Conservation (phyloP, 192 early-diverging fungal genomes). For the Allomyces javanicus region DNA sequence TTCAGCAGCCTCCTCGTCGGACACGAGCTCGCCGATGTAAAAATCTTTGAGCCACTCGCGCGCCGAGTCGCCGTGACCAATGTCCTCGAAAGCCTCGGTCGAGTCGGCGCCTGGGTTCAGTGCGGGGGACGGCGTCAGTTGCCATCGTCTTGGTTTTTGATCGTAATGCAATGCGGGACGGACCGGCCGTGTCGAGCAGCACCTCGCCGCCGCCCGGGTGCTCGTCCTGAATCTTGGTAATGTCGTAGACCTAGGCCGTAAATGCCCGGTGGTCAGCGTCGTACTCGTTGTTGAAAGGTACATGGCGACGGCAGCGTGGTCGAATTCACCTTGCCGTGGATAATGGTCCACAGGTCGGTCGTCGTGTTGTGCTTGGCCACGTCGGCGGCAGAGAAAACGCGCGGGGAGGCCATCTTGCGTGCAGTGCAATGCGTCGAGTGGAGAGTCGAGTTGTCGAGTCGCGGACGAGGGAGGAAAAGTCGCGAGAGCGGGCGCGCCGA, state of each 20-base stretch:
- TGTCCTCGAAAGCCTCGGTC: slow-evolving; percentile 89
- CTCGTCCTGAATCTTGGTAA: slow-evolving; percentile 65
- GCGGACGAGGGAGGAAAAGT: too few relatives aligned
- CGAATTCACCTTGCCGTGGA: slow-evolving; percentile 32
- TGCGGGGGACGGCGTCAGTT: too few relatives aligned
- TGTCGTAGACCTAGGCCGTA: slow-evolving; percentile 37
- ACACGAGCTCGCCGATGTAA: slow-evolving; percentile 45
- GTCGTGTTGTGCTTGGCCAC: slow-evolving; percentile 51
- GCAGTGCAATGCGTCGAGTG: neutral
- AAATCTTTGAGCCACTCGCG: slow-evolving; percentile 58
- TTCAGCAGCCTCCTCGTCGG: too few relatives aligned
- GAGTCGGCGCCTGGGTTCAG: slow-evolving; percentile 40
- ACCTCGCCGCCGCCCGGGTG: slow-evolving; percentile 98
- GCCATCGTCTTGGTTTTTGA: too few relatives aligned
- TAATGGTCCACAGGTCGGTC: slow-evolving; percentile 59
- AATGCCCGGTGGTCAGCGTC: too few relatives aligned
- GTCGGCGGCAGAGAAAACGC: slow-evolving; percentile 39
- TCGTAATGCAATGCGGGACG: too few relatives aligned
- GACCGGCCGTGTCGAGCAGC: slow-evolving; percentile 68
- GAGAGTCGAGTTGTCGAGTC: too few relatives aligned
- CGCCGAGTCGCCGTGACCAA: slow-evolving; percentile 91
- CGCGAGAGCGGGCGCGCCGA: too few relatives aligned
- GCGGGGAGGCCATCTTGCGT: slow-evolving; percentile 25
- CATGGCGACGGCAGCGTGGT: too few relatives aligned
- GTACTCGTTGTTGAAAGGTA: too few relatives aligned